Conservation (phyloP, 2,329 filamentous ascomycete genomes). For the Parastagonospora avenae region DNA sequence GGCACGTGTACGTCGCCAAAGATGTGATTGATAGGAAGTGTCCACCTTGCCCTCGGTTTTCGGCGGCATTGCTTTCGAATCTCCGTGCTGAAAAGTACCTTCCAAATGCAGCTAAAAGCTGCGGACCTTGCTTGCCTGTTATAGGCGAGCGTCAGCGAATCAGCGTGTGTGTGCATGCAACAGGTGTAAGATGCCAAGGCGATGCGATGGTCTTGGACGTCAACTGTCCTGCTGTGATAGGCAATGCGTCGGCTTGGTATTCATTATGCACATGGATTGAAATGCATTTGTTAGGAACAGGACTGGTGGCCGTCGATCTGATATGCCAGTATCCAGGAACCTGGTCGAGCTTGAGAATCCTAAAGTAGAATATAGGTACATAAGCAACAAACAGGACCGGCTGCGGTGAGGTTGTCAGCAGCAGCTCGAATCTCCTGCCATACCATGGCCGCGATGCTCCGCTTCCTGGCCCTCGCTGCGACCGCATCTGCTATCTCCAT, state of each 20-base stretch:
- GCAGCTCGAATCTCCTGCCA: not conserved
- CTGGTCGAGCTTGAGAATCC: not conserved
- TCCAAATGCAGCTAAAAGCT: not conserved
- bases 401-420: too few relatives aligned
- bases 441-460: slow-evolving; percentile 18
- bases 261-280: not conserved
- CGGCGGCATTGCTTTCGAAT: not conserved
- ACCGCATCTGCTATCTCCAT: slow-evolving; percentile 29
- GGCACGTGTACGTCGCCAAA: not conserved
- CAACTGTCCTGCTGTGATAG: not conserved
- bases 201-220: not conserved
- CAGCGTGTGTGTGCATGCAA: too few relatives aligned
- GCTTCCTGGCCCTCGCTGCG: slow-evolving; percentile 22
- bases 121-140: not conserved
- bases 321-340: too few relatives aligned
- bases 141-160: not conserved
- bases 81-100: not conserved
- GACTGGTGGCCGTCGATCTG: too few relatives aligned
- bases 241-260: not conserved
- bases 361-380: not conserved
- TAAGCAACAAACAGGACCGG: too few relatives aligned
- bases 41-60: not conserved
- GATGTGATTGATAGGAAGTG: too few relatives aligned
- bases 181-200: not conserved
- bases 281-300: not conserved